Percentiles rank a stretch among this genome's conserved stretches.
These are phyloP conservation scores for Phytophthora foliorum DNA, from an alignment of 352 stramenopile genomes.

Conservation along the genomic window DNA sequence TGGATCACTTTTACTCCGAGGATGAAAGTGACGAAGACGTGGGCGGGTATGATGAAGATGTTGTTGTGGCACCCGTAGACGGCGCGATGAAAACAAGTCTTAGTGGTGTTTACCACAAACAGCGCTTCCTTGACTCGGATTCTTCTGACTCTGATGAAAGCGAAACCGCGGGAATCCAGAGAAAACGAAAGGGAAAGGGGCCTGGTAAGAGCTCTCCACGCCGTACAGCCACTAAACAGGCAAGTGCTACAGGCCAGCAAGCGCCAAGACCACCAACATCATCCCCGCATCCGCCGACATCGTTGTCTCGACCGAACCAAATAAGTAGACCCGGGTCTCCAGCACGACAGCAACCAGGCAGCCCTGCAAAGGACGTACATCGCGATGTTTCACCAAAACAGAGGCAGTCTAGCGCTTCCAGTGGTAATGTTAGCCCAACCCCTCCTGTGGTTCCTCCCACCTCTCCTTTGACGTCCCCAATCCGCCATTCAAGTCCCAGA, in stretches of 20 bases:
- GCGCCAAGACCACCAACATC: neutral
- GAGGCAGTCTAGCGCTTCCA: neutral
- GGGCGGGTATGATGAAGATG: conserved; percentile 60
- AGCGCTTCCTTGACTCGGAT: conserved; percentile 79
- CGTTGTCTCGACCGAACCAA: conserved; percentile 18
- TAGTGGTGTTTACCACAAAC: conserved; percentile 67
- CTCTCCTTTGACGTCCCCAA: conserved; percentile 12
- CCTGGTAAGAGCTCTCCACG: conserved; percentile 8
- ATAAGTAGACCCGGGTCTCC: conserved; percentile 15
- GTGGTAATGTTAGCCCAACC: conserved; percentile 2
- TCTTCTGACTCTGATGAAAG: conserved; percentile 54
- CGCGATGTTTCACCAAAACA: conserved; percentile 4
- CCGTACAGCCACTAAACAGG: conserved; percentile 16
- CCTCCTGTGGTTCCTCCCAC: conserved; percentile 3
- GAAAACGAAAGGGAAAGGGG: conserved; percentile 13
- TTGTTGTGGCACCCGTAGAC: conserved; percentile 51
- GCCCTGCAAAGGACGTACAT: neutral
- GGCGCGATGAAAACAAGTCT: conserved; percentile 34
- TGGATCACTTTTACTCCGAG: conserved; percentile 87
- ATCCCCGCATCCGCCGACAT: conserved; percentile 7
- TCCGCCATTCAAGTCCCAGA: conserved; percentile 12
- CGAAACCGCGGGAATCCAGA: conserved; percentile 4
- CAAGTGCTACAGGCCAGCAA: conserved; percentile 5
- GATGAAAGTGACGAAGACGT: conserved; percentile 66
- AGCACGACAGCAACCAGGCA: conserved; percentile 18